Percentiles rank a stretch among this genome's conserved stretches.
phyloP scores from a whole-genome alignment of 108 stramenopile species.

The Fragilariopsis cylindrus region DNA sequence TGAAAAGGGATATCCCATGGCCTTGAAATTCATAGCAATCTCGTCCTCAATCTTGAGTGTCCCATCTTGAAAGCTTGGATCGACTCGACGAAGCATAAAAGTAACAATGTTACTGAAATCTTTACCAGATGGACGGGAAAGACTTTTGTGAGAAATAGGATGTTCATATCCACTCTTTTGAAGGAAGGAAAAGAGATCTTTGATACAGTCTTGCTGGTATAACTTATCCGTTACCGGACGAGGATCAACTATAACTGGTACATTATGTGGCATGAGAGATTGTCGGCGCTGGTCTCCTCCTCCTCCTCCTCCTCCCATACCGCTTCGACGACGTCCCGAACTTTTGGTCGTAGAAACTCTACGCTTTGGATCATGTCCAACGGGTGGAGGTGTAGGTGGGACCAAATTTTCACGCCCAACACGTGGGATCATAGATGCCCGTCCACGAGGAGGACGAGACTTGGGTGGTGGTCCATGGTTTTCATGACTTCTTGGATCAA shows the following conservation, averaged over 20 bases:
- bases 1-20: constrained; percentile 92
- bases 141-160: constrained; percentile 72
- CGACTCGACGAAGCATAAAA: constrained; percentile 89
- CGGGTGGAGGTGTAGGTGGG: constrained; percentile 31
- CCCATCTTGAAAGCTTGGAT: constrained; percentile 76
- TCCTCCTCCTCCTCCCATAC: neutral
- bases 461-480: neutral
- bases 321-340: constrained; percentile 19
- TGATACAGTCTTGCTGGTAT: constrained; percentile 70
- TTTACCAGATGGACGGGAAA: constrained; percentile 87
- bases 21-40: constrained; percentile 86
- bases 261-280: constrained; percentile 24
- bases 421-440: constrained; percentile 50
- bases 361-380: neutral
- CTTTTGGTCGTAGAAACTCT: constrained; percentile 2
- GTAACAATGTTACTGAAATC: constrained; percentile 95
- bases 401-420: constrained; percentile 37
- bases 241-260: constrained; percentile 40
- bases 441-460: constrained; percentile 31
- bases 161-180: constrained; percentile 63
- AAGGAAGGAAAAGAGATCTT: constrained; percentile 76
- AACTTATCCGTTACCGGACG: constrained; percentile 72
- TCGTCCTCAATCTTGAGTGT: constrained; percentile 95
- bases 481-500: constrained; percentile 11
- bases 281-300: constrained; percentile 31